Percentiles rank a stretch among this genome's conserved stretches.
Conservation (phyloP, 2,329 filamentous ascomycete species). For the Aspergillus pseudotamarii region DNA sequence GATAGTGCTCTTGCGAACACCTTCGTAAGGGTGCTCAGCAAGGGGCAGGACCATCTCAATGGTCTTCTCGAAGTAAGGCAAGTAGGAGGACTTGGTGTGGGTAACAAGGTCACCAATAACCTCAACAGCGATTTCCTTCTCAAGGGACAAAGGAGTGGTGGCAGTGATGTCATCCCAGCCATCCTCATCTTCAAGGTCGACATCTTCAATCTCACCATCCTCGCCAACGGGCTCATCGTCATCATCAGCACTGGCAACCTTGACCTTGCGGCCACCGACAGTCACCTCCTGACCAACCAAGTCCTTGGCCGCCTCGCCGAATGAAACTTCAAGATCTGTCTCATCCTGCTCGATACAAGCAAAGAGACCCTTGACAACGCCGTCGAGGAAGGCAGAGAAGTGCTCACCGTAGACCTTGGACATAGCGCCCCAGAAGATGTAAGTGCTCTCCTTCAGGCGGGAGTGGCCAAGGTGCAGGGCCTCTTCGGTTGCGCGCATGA, state of each 20-base stretch:
- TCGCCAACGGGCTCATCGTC: constrained; percentile 54
- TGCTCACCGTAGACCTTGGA: constrained; percentile 86
- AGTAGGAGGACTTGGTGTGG: constrained; percentile 76
- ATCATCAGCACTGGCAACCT: constrained; percentile 68
- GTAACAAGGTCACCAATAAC: constrained; percentile 91
- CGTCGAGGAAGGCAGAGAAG: constrained; percentile 50
- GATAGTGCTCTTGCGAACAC: constrained; percentile 88
- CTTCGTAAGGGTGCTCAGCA: constrained; percentile 87
- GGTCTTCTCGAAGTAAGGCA: constrained; percentile 86
- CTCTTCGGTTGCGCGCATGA: constrained; percentile 93
- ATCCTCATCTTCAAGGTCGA: constrained; percentile 76
- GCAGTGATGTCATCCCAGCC: constrained; percentile 83
- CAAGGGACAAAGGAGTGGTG: constrained; percentile 85
- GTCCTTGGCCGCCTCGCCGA: constrained; percentile 73
- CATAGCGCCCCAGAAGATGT: constrained; percentile 93
- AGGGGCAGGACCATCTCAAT: constrained; percentile 80
- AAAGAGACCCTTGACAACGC: constrained; percentile 62
- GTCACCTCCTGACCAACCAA: constrained; percentile 76
- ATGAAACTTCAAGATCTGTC: constrained; percentile 73
- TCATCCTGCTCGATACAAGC: constrained; percentile 89
- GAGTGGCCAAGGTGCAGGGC: constrained; percentile 86
- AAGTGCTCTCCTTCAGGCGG: constrained; percentile 90
- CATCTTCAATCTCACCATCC: constrained; percentile 62
- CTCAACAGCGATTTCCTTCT: constrained; percentile 97
- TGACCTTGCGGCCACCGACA: constrained; percentile 81